Evolutionary conservation across 768 basidiomycete species (phyloP), one percentile per base, ranked within the genome.

Genomic region (Amanita brunnescens): DNA sequence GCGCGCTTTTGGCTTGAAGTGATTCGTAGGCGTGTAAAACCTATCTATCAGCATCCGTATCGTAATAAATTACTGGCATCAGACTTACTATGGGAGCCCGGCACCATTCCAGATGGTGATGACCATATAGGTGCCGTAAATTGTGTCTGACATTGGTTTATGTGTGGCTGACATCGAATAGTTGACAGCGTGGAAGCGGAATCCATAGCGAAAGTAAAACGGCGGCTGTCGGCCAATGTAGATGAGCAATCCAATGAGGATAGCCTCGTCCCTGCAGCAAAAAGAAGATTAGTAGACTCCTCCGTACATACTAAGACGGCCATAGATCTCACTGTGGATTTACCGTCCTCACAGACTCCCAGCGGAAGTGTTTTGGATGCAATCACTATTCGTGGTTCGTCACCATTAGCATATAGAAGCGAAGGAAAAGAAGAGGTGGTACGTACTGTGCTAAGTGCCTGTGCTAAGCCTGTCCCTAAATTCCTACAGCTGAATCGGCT

Each of bases 1-100:
- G 30, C 37, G 0, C 30, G 20, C 2, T 67, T 65, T 48, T 64
- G 55, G 49, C 39, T 18, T 2, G 40, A 60, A 3, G 52, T 65
- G 12, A 14, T 47, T 26, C 57, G 62, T 2, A 58, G 62, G 0
- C 56, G 58, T 7, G 52, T 53, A 3, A 3, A 37, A 13, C 64
- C 65, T 0, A 30, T 66, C n/a, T 63, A 66, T 44, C 51, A 40
- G 2, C 64, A 64, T 42, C 54, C 37, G 18, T 38, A 3, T 38
- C 37, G 38, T 10, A 43, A 7, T 1, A 46, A 44, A 5, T 16
- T 29, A 16, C 41, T 37, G 13, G 23, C 38, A 1, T 18, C 50
- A 33, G 16, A 41, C 30, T 9, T 54, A 50, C 24, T 10, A 38
- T 10, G 37, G 18, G 37, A 38, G 14, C 10, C 37, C 37, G 60